phyloP scores from a whole-genome alignment of 768 basidiomycete genomes.

The Tubosaeta sp. region DNA sequence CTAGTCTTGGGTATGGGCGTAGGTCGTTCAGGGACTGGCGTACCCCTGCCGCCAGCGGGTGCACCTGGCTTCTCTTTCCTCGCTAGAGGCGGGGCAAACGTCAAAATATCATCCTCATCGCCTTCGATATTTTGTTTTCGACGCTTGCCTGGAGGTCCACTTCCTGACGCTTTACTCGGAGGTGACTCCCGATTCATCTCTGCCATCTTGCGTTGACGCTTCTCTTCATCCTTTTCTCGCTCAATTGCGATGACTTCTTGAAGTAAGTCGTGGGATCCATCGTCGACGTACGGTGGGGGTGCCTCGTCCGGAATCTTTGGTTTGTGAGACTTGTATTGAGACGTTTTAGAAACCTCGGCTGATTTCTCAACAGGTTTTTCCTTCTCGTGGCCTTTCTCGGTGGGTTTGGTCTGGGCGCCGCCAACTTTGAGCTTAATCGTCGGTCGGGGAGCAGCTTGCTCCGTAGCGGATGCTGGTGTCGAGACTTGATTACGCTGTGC shows the following conservation, averaged over 20 bases:
- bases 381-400: slow-evolving; percentile 29
- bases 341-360: slow-evolving; percentile 30
- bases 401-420: slow-evolving; percentile 33
- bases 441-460: slow-evolving; percentile 45
- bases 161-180: slow-evolving; percentile 34
- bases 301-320: slow-evolving; percentile 43
- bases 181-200: slow-evolving; percentile 38
- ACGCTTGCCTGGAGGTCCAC: slow-evolving; percentile 47
- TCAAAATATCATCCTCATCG: slow-evolving; percentile 59
- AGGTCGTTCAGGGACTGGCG: slow-evolving; percentile 37
- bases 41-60: slow-evolving; percentile 37
- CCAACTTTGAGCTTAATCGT: slow-evolving; percentile 68
- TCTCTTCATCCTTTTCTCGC: slow-evolving; percentile 55
- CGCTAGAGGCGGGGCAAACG: slow-evolving; percentile 51
- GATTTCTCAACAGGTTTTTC: slow-evolving; percentile 25
- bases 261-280: slow-evolving; percentile 76
- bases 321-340: slow-evolving; percentile 41
- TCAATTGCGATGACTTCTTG: slow-evolving; percentile 83
- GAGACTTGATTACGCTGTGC: slow-evolving; percentile 8
- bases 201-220: slow-evolving; percentile 40
- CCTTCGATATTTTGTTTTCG: slow-evolving; percentile 47
- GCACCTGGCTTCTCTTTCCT: slow-evolving; percentile 45
- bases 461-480: slow-evolving; percentile 3
- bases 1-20: slow-evolving; percentile 24
- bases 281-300: slow-evolving; percentile 67